phyloP scores from a whole-genome alignment of 1,284 basidiomycete genomes.

The Cutaneotrichosporon sp. region DNA sequence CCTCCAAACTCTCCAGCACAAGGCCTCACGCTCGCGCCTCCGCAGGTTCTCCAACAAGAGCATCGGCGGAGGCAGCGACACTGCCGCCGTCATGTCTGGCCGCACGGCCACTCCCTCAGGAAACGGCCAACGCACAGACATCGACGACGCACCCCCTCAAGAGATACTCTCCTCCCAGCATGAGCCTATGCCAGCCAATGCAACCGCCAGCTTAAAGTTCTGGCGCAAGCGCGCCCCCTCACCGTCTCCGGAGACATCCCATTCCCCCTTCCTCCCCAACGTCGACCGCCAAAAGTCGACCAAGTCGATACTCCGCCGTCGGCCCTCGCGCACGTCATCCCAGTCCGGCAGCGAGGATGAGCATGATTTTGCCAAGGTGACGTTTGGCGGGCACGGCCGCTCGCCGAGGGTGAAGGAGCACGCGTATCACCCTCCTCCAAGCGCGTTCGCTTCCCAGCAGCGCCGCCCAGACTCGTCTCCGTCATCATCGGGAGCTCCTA shows the following conservation, averaged over 20 bases:
- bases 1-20: slow-evolving; percentile 15
- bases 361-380: not conserved
- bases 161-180: not conserved
- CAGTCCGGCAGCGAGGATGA: not conserved
- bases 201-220: slow-evolving; percentile 1
- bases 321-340: not conserved
- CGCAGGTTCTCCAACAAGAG: slow-evolving; percentile 9
- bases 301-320: slow-evolving; percentile 8
- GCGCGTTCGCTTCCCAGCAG: not conserved
- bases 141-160: not conserved
- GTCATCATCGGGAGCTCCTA: not conserved
- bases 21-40: slow-evolving; percentile 15
- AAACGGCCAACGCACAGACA: not conserved
- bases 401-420: not conserved
- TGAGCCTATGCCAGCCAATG: not conserved
- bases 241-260: not conserved
- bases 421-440: not conserved
- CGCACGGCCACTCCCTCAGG: not conserved
- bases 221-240: slow-evolving; percentile 5
- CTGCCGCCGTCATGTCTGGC: not conserved
- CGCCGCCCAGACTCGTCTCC: not conserved
- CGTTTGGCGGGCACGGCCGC: not conserved
- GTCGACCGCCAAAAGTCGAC: not conserved
- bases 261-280: not conserved
- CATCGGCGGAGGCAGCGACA: not conserved